phyloP scores from a whole-genome alignment of 176 grass and related monocot species.

The Secale cereale region DNA sequence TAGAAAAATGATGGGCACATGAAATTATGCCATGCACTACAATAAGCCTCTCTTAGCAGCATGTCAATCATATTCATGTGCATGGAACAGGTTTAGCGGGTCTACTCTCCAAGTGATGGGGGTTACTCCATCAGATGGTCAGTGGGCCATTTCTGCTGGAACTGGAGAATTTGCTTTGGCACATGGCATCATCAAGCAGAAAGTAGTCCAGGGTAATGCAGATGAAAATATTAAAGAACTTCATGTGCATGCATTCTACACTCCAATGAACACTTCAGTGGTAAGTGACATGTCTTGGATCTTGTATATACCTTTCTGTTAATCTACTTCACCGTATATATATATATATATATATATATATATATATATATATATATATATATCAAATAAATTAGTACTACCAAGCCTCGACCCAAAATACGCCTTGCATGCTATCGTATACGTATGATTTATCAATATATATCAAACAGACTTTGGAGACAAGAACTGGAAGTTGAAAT shows the following conservation, averaged over 20 bases:
- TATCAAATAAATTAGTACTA: too few species aligned
- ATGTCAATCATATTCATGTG: background rate
- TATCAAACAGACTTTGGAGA: too few species aligned
- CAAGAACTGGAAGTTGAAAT: background rate
- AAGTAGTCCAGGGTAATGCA: background rate
- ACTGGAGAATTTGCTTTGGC: constrained; percentile 5
- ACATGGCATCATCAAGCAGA: constrained; percentile 10
- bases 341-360: too few species aligned
- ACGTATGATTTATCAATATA: background rate
- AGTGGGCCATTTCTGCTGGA: background rate
- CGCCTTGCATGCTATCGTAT: background rate
- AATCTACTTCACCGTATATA: too few species aligned
- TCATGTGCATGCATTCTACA: constrained; percentile 1
- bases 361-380: too few species aligned
- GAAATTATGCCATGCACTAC: background rate
- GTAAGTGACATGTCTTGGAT: background rate
- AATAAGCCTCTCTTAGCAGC: background rate
- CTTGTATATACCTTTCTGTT: background rate
- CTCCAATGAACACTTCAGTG: background rate
- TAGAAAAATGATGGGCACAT: background rate
- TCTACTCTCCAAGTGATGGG: constrained; percentile 3
- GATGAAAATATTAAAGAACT: background rate
- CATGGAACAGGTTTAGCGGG: background rate
- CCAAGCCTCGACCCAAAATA: background rate
- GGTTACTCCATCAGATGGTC: background rate